Evolutionary conservation across 176 grass and related monocot species (phyloP).

Genomic region (Cenchrus purpureus): DNA sequence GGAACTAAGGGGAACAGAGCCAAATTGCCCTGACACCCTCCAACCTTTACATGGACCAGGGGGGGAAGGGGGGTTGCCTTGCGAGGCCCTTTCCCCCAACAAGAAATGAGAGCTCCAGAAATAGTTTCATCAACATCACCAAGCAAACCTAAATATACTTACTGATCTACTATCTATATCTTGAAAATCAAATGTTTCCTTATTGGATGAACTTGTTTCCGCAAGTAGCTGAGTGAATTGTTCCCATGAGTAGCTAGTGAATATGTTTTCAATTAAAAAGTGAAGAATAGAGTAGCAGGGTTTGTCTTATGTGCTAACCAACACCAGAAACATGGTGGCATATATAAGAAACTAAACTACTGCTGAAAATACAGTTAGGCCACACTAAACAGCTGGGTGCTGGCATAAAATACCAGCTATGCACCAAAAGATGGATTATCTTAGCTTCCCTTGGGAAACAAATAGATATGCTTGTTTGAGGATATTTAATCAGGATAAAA

Average conservation of each 20-base stretch:
- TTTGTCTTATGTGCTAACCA: conserved; percentile 15
- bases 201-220: conserved; percentile 15
- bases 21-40: too few species aligned
- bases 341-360: not conserved
- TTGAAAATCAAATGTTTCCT: conserved; percentile 16
- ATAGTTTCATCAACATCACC: conserved; percentile 24
- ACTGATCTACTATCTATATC: conserved; percentile 4
- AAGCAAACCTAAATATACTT: conserved; percentile 24
- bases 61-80: too few species aligned
- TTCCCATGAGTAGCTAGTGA: conserved; percentile 2
- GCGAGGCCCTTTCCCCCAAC: too few species aligned
- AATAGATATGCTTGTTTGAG: not conserved
- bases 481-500: conserved; percentile 20
- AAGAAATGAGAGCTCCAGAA: conserved; percentile 12
- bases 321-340: not conserved
- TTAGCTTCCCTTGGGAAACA: not conserved
- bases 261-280: not conserved
- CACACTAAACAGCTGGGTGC: not conserved
- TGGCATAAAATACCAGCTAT: not conserved
- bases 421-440: conserved; percentile 17
- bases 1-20: too few species aligned
- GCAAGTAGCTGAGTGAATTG: conserved; percentile 2
- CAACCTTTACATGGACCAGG: too few species aligned
- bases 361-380: not conserved
- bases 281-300: not conserved